These are phyloP conservation scores for Ceriops decandra DNA, from an alignment of 345 rosid genomes.

Conservation along the genomic window DNA sequence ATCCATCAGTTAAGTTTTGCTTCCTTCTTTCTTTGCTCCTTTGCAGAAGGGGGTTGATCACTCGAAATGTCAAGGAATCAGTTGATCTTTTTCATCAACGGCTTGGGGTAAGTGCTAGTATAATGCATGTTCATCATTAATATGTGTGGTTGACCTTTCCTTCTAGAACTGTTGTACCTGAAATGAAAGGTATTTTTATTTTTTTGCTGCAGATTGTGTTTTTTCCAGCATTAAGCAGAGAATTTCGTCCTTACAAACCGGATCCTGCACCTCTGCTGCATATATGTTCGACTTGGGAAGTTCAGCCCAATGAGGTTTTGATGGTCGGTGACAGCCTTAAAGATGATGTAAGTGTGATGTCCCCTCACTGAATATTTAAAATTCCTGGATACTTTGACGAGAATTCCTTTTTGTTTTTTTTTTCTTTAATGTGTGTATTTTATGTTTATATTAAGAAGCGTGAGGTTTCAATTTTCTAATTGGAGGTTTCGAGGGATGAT, in stretches of 20 bases:
- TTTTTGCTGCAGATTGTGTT: slow-evolving; percentile 51
- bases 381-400: neutral
- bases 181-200: neutral
- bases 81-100: slow-evolving; percentile 77
- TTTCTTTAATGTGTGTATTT: neutral
- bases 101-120: slow-evolving; percentile 54
- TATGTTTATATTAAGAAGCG: neutral
- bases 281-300: slow-evolving; percentile 78
- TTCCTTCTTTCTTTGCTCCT: neutral
- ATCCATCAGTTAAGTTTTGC: no score
- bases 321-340: slow-evolving; percentile 98
- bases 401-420: neutral
- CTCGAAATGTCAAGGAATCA: slow-evolving; percentile 80
- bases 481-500: neutral
- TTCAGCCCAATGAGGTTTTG: slow-evolving; percentile 77
- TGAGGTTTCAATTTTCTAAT: neutral
- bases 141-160: neutral
- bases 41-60: slow-evolving; percentile 81
- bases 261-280: slow-evolving; percentile 88
- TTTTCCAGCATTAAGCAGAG: slow-evolving; percentile 92
- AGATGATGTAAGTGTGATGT: slow-evolving; percentile 67
- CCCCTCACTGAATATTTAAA: neutral
- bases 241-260: slow-evolving; percentile 88
- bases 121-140: no score
- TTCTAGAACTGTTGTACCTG: neutral